Evolutionary conservation across 1,139 yeast genomes (phyloP).

Genomic region (Yamadazyma membranifaciens): DNA sequence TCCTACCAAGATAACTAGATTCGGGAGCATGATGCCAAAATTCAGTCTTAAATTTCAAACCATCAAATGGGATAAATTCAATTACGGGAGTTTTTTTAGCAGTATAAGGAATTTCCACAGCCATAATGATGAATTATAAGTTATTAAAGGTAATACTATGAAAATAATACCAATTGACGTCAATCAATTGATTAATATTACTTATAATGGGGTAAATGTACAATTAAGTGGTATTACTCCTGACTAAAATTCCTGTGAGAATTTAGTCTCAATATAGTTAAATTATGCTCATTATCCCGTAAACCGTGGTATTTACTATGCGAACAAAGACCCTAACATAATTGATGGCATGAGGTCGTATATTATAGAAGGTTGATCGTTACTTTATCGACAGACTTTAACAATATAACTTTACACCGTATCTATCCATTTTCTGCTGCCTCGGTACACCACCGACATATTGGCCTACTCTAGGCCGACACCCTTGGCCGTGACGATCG

Average conservation of each 20-base stretch:
- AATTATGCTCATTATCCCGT: not conserved
- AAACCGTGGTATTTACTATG: not conserved
- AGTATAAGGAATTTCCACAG: constrained; percentile 29
- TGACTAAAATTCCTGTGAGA: not conserved
- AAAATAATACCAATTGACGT: too few species aligned
- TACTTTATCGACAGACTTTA: too few species aligned
- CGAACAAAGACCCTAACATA: too few species aligned
- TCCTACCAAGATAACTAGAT: constrained; percentile 47
- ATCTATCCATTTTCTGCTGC: too few species aligned
- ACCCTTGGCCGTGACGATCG: too few species aligned
- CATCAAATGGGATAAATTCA: constrained; percentile 31
- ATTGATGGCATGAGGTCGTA: too few species aligned
- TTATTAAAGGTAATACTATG: too few species aligned
- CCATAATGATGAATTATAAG: not conserved
- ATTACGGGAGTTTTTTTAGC: constrained; percentile 30
- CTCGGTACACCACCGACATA: too few species aligned
- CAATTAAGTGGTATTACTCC: not conserved
- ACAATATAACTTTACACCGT: too few species aligned
- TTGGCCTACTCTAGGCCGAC: too few species aligned
- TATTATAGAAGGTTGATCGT: too few species aligned
- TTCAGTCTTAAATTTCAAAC: constrained; percentile 39
- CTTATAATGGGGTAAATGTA: not conserved
- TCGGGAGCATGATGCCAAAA: constrained; percentile 40
- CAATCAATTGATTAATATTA: not conserved
- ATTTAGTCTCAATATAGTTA: not conserved